Evolutionary conservation across 2,329 filamentous ascomycete genomes (phyloP), one percentile per base, ranked within the genome.

Genomic region (Cladosporium sp.): DNA sequence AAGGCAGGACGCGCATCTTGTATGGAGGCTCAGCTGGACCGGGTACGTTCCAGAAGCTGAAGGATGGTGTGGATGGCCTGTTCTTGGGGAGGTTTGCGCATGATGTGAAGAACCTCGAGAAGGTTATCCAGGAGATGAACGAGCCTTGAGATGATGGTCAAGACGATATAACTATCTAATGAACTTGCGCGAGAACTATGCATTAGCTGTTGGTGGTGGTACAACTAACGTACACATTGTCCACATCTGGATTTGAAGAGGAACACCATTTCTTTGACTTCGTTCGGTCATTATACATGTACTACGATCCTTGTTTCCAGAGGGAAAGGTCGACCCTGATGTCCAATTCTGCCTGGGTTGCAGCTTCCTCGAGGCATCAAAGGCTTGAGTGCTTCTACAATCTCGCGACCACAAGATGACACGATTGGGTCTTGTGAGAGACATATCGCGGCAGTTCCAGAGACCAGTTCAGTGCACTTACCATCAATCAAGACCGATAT

Each of bases 11-110:
- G 60, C 86, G 91, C 67, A 88, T 95, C 51, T 76, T 96, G 21
- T 96, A 96, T 75, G 92, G 92, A 0, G 92, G 92, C 1, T 93
- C 90, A 75, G 92, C 92, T 13, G 91, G 91, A 0, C 91, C 91
- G 1, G 92, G 92, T 0, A 82, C 93, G 56, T 96, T 90, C 79
- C 82, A 81, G 70, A 84, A 83, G 70, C 79, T 95, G 67, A 87
- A 85, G 64, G 83, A 86, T 26, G 89, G 86, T 0, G 87, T 94
- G 14, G 92, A 96, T 78, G 92, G 91, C 0, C 80, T 95, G 77
- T 95, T 95, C 72, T 76, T 96, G 65, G 92, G 92, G 0, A 80
- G 92, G 30, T 96, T 95, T 76, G 92, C 88, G 14, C 92, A 96
- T 78, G 88, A 94, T 73, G 84, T 91, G 10, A 84, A 85, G 39